Base-by-base conservation (phyloP, 2,329 filamentous ascomycete species). In the Sporothrix curviconia region DNA sequence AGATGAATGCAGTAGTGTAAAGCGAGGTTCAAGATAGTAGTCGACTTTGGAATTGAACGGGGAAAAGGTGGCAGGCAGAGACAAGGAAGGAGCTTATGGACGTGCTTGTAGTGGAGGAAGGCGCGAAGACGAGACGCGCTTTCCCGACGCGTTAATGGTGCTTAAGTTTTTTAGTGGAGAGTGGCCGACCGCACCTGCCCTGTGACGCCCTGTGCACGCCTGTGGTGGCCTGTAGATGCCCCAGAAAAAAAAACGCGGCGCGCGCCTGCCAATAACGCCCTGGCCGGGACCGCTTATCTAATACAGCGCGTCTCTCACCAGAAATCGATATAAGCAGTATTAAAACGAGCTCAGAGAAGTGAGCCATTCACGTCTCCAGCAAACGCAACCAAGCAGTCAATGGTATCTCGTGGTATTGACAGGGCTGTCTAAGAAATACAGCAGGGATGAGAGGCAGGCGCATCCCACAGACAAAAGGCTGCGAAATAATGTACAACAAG, bases 71-170 rank as follows among this genome's bases (percentile, higher is more conserved):
- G n/a, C n/a, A n/a, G n/a, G n/a, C n/a, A n/a, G n/a, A n/a, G n/a
- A n/a, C n/a, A n/a, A n/a, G n/a, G n/a, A n/a, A n/a, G n/a, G n/a
- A n/a, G n/a, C n/a, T n/a, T 39, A 6, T 39, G 4, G 19, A 39
- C 36, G 36, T 39, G 36, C 12, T 37, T 37, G 47, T 50, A 32
- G 32, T 37, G 19, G 44, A 49, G 44, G 32, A 32, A 17, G 51
- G 28, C 30, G 56, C 54, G 56, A 36, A 54, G n/a, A n/a, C n/a
- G 36, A 47, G 56, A 58, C 56, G 56, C 56, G 56, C 47, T 54
- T 53, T 46, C 49, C 47, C 40, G 56, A 54, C 56, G 56, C 56
- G 55, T 46, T 51, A 24, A n/a, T n/a, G n/a, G 42, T 37, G 11
- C 40, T 47, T n/a, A 53, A 30, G n/a, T 44, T 47, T 53, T 46